phyloP scores from a whole-genome alignment of 768 basidiomycete species.

The Termitomyces sp. region DNA sequence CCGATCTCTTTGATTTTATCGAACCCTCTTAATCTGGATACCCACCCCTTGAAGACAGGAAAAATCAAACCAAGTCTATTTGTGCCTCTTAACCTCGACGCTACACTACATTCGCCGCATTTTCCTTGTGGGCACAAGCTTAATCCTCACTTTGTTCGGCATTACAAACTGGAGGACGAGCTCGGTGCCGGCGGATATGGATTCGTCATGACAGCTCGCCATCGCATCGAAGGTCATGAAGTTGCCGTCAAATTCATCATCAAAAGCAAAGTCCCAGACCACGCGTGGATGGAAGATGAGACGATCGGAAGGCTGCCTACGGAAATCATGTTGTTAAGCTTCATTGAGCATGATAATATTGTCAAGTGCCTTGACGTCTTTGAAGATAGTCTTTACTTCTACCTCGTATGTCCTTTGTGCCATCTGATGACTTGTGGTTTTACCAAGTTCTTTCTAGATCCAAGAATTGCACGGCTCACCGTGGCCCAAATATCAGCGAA shows the following conservation, averaged over 20 bases:
- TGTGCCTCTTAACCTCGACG: conserved; percentile 24
- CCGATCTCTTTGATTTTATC: conserved; percentile 3
- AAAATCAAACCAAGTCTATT: conserved; percentile 6
- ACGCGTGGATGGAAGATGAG: conserved; percentile 61
- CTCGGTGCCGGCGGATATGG: conserved; percentile 92
- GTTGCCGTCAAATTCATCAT: conserved; percentile 96
- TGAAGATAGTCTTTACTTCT: conserved; percentile 81
- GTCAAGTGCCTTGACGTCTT: conserved; percentile 80
- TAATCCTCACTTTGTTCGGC: conserved; percentile 49
- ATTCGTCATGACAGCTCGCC: conserved; percentile 84
- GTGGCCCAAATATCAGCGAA: conserved; percentile 54
- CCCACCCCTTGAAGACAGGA: conserved; percentile 2
- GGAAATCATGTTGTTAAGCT: conserved; percentile 73
- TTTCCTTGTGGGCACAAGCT: conserved; percentile 62
- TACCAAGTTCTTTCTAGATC: conserved; percentile 40
- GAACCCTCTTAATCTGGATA: conserved; percentile 8
- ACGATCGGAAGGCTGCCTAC: conserved; percentile 62
- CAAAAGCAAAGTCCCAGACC: conserved; percentile 61
- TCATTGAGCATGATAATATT: conserved; percentile 74
- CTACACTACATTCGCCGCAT: conserved; percentile 27
- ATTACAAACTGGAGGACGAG: conserved; percentile 64
- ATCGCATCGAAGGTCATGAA: conserved; percentile 52
- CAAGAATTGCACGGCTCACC: conserved; percentile 92
- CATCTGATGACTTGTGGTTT: background rate
- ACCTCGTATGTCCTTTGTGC: conserved; percentile 54